These are phyloP conservation scores for Trichoderma orchidacearum DNA, from an alignment of 495 filamentous ascomycete species.

Conservation along the genomic window DNA sequence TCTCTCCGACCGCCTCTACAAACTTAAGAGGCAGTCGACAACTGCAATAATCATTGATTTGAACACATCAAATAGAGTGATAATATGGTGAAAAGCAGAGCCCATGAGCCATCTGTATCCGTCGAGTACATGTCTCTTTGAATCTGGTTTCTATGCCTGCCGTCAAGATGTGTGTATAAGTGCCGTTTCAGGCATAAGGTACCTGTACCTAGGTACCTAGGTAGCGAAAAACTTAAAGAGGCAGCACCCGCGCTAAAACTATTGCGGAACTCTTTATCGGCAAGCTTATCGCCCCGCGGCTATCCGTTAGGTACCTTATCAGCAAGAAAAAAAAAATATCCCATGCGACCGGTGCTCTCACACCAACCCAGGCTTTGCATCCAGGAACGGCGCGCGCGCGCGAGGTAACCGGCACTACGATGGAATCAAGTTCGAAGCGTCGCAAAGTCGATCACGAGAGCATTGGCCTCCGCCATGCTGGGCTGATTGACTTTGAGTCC, in stretches of 20 bases:
- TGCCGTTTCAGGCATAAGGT: too few species aligned
- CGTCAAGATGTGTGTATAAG: too few species aligned
- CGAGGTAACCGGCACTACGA: slow-evolving; percentile 5
- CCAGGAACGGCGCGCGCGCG: not conserved
- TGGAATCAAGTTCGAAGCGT: slow-evolving; percentile 32
- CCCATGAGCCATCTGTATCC: too few species aligned
- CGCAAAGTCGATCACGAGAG: slow-evolving; percentile 30
- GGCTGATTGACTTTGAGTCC: slow-evolving; percentile 11
- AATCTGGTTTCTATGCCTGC: too few species aligned
- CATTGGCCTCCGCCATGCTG: slow-evolving; percentile 5
- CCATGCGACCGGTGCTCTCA: not conserved
- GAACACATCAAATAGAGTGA: too few species aligned
- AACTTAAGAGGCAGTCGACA: too few species aligned
- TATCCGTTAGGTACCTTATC: not conserved
- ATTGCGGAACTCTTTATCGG: not conserved
- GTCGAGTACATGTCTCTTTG: too few species aligned
- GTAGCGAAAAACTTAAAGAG: too few species aligned
- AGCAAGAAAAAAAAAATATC: not conserved
- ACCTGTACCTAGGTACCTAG: too few species aligned
- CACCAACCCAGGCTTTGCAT: not conserved
- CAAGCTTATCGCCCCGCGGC: slow-evolving; percentile 1
- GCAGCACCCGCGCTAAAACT: not conserved
- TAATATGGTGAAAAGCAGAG: too few species aligned
- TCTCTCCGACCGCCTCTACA: too few species aligned
- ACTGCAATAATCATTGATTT: too few species aligned